Evolutionary conservation across 1,284 basidiomycete species (phyloP), one percentile per base, ranked within the genome.

Genomic region (Papiliotrema terrestris): DNA sequence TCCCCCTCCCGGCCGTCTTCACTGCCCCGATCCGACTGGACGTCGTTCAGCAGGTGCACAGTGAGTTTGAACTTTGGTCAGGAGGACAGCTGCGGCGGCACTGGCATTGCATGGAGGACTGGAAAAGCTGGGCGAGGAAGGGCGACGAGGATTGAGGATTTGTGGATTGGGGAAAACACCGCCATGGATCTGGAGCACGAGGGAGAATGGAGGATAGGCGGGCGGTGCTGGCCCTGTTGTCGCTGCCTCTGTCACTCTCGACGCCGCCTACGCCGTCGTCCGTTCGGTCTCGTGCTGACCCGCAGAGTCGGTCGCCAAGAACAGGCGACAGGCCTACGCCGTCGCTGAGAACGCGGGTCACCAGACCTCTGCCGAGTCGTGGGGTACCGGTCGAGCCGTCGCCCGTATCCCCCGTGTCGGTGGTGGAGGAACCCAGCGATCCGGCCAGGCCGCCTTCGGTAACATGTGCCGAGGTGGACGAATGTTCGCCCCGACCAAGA

Each of bases 371-470:
- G 95, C 95, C 65, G 74, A 76, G 66, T 98, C 96, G 51, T 99
- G 95, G 95, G 95, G 95, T 82, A 99, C 95, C 69, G 95, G 95
- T 88, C 93, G 96, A 82, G 96, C 96, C 71, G 95, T 99, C 66
- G 96, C 95, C 48, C 95, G 95, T 95, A 98, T 98, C 78, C 96
- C 96, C 80, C 95, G 96, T 91, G 95, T 98, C 64, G 92, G 92
- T 77, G 95, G 96, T 79, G 89, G 91, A 78, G 96, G 95, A 82
- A 98, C 96, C 67, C 91, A 95, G 83, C 91, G 96, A 71, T 95
- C 95, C 61, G 95, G 95, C 62, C 93, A 96, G 84, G 96, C 91
- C 77, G 94, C 95, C 42, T 98, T 98, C 82, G 96, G 95, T 78
- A 96, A 97, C 87, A 96, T 97, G 93, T 96, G 92, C 83, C 89